phyloP scores from a whole-genome alignment of 345 rosid genomes.

The Camelina sativa region DNA sequence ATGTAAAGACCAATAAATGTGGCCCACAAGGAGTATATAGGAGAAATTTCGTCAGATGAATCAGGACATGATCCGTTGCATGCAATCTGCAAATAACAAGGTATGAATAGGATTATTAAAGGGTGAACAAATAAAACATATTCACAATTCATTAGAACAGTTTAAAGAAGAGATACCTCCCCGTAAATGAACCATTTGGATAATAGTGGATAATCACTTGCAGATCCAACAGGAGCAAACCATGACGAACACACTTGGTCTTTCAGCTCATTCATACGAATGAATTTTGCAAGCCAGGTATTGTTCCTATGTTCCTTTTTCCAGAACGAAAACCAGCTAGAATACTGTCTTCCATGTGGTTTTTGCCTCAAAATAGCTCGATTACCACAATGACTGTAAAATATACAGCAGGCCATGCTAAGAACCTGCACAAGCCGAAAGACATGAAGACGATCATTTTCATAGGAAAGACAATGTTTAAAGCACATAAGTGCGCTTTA shows the following conservation, averaged over 20 bases:
- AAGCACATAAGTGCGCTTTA: conserved; percentile 18
- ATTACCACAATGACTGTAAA: conserved; percentile 99
- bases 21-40: conserved; percentile 98
- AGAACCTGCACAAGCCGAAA: conserved; percentile 66
- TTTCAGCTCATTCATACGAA: conserved; percentile 85
- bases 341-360: conserved; percentile 52
- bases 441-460: conserved; percentile 23
- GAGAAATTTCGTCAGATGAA: conserved; percentile 92
- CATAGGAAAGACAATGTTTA: conserved; percentile 3
- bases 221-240: conserved; percentile 99
- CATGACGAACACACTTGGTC: conserved; percentile 96
- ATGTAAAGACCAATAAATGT: conserved; percentile 98
- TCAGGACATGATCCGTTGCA: conserved; percentile 70
- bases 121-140: conserved; percentile 9
- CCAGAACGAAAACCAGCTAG: conserved; percentile 78
- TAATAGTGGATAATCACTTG: conserved; percentile 94
- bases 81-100: conserved; percentile 54
- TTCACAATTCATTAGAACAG: conserved; percentile 8
- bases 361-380: conserved; percentile 74
- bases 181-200: conserved; percentile 99
- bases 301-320: conserved; percentile 66
- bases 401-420: conserved; percentile 95
- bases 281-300: conserved; percentile 72
- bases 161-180: conserved; percentile 59
- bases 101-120: conserved; percentile 6